A percentile compares a stretch with the other conserved stretches of the same genome.
phyloP scores from a whole-genome alignment of 176 grass and related monocot genomes.

The Triticum urartu region DNA sequence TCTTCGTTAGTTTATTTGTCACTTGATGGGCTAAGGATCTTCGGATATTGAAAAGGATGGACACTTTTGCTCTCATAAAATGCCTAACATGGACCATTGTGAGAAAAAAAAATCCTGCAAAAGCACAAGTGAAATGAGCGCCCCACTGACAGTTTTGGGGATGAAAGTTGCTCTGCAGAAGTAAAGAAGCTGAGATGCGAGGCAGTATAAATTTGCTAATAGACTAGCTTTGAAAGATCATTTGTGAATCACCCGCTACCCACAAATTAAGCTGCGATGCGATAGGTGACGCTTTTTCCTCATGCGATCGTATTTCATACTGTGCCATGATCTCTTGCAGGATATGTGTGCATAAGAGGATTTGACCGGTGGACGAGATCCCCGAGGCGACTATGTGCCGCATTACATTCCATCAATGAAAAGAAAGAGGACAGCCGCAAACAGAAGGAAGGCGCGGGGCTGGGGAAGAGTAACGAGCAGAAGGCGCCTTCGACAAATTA shows the following conservation, averaged over 20 bases:
- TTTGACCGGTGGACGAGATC: constrained; percentile 13
- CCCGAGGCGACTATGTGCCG: not conserved
- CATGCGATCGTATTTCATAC: not conserved
- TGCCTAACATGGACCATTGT: not conserved
- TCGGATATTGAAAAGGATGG: not conserved
- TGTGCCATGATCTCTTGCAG: not conserved
- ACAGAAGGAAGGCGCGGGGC: not conserved
- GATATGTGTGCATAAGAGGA: constrained; percentile 45
- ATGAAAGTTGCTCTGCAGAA: constrained; percentile 1
- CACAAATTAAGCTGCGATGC: not conserved
- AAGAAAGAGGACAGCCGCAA: not conserved
- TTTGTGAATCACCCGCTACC: not conserved
- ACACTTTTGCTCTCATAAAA: not conserved
- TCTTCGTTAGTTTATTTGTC: not conserved
- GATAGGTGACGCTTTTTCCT: not conserved
- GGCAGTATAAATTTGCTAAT: not conserved
- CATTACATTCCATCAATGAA: constrained; percentile 26
- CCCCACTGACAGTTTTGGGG: not conserved
- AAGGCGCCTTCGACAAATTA: not conserved
- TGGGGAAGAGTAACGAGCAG: not conserved
- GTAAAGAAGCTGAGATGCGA: not conserved
- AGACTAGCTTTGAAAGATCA: not conserved
- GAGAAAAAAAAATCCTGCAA: not conserved
- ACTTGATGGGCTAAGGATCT: not conserved
- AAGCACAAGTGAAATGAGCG: not conserved